Percentiles rank a stretch among this genome's conserved stretches.
Conservation (phyloP, 2,329 filamentous ascomycete genomes). For the Basipetospora sp. region DNA sequence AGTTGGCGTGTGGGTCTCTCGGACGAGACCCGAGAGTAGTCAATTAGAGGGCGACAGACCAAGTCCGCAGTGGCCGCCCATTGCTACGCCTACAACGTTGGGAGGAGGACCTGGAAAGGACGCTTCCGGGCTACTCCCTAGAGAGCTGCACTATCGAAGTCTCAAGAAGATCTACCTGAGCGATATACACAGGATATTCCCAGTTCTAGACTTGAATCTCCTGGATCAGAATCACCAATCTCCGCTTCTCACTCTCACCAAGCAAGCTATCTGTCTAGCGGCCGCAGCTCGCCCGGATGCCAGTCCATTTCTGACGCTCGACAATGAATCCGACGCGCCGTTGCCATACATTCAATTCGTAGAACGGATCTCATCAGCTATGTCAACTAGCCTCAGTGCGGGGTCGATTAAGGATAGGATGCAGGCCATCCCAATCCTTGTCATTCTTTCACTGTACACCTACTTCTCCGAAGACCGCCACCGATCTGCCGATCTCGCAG, state of each 20-base stretch:
- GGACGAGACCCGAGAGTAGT: no score
- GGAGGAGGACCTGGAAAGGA: background rate
- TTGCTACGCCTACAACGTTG: background rate
- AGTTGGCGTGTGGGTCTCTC: constrained; percentile 10
- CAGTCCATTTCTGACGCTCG: background rate
- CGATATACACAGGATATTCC: constrained; percentile 4
- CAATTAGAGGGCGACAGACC: no score
- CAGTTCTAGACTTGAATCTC: background rate
- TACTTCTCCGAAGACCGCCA: constrained; percentile 9
- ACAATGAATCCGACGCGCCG: background rate
- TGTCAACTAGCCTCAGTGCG: constrained; percentile 7
- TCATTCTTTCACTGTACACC: constrained; percentile 16
- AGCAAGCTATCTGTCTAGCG: constrained; percentile 3
- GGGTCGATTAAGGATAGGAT: constrained; percentile 8
- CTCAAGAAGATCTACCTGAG: constrained; percentile 5
- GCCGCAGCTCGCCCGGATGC: constrained; percentile 3
- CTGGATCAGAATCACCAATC: background rate
- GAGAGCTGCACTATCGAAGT: background rate
- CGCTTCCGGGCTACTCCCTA: background rate
- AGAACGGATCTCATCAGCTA: constrained; percentile 7
- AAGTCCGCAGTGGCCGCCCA: background rate
- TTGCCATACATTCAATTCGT: constrained; percentile 9
- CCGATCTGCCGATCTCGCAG: constrained; percentile 8
- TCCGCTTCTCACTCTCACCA: background rate
- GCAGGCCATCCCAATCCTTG: constrained; percentile 16